Evolutionary conservation across 2,329 filamentous ascomycete genomes (phyloP), one percentile per base, ranked within the genome.

Genomic region (Hymenotorrendiella dingleyae): DNA sequence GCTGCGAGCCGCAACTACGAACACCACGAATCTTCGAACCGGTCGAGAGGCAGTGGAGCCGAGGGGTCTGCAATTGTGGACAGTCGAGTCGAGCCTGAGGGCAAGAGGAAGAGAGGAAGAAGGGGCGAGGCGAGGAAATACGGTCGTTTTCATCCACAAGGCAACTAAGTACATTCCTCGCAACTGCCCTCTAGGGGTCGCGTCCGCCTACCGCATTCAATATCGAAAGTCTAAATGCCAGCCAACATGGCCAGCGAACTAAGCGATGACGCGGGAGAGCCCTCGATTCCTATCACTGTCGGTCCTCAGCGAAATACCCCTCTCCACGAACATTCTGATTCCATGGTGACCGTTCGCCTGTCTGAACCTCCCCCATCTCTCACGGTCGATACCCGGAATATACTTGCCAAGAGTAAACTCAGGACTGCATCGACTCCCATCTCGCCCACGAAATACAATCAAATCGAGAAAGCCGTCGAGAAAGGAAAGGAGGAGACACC

Each of bases 311-410:
- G 17, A 34, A 19, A 20, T 12, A 21, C 6, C 30, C 17, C 7
- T 12, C 23, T 39, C 36, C n/a, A 19, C 26, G 19, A 34, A 20
- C 43, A 46, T 22, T 74, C 76, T 60, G 83, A 87, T 64, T 88
- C 84, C 16, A 82, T 88, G 81, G 82, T 88, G 34, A 88, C 84
- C 6, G 84, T 88, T 33, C 75, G 82, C 42, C 70, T 88, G 36
- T 87, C 84, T 16, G 83, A 86, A 59, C 68, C 73, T 45, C n/a
- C n/a, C n/a, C 63, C 75, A 54, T 56, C 70, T 54, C 56, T 80
- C 55, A 63, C 68, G 50, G 69, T 81, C 50, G 67, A 74, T 43
- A 73, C 40, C 23, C 40, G 40, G 20, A 67, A 65, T 24, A 55
- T 60, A 7, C 57, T 62, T 17, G 50, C 62, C 19, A 58, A 57